Evolutionary conservation across 768 basidiomycete genomes (phyloP).

Genomic region (Russula lepida): DNA sequence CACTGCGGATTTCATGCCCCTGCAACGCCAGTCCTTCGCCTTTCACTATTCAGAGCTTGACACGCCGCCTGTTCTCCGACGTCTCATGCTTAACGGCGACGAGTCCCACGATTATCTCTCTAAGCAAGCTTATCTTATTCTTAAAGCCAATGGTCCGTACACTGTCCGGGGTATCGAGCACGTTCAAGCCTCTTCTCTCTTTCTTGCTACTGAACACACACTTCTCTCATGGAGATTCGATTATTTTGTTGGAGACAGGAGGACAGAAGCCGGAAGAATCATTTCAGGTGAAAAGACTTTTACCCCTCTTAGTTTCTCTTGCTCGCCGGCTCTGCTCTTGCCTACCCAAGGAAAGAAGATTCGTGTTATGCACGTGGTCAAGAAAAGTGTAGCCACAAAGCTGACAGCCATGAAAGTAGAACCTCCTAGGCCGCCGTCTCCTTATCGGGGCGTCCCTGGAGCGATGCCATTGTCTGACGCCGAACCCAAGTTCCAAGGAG

Average conservation of each 20-base stretch:
- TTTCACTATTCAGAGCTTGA: constrained; percentile 72
- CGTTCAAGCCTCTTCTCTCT: constrained; percentile 21
- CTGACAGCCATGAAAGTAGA: constrained; percentile 53
- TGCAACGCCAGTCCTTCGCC: constrained; percentile 45
- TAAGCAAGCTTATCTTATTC: constrained; percentile 58
- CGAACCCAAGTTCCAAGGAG: background rate
- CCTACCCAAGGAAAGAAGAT: constrained; percentile 58
- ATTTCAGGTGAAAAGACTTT: constrained; percentile 59
- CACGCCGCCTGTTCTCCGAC: constrained; percentile 56
- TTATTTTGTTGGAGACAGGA: constrained; percentile 62
- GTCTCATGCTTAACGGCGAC: constrained; percentile 57
- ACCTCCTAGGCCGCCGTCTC: constrained; percentile 28
- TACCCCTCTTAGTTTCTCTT: constrained; percentile 67
- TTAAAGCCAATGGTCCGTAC: constrained; percentile 71
- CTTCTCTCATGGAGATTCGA: constrained; percentile 71
- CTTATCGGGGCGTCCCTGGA: background rate
- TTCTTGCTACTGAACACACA: constrained; percentile 16
- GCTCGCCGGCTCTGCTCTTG: constrained; percentile 58
- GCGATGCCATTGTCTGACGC: background rate
- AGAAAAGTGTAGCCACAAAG: constrained; percentile 61
- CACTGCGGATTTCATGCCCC: constrained; percentile 59
- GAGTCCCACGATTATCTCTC: constrained; percentile 69
- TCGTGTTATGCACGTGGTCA: constrained; percentile 60
- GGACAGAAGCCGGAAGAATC: constrained; percentile 37
- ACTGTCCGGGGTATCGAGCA: constrained; percentile 60